phyloP scores from a whole-genome alignment of 208 protist species.

The Leishmania guyanensis region DNA sequence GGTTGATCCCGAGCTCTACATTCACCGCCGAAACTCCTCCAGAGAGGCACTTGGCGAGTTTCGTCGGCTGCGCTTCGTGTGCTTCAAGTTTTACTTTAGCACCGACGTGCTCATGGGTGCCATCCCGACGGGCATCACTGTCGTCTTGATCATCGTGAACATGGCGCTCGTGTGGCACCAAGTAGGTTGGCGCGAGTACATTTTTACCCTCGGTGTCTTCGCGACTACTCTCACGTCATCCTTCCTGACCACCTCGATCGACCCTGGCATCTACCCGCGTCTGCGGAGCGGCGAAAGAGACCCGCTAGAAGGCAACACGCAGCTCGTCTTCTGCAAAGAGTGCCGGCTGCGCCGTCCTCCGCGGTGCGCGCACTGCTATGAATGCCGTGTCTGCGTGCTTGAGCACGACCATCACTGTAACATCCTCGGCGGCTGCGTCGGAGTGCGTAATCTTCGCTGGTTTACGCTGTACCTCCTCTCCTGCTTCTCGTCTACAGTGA shows the following conservation, averaged over 20 bases:
- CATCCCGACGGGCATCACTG: constrained; percentile 49
- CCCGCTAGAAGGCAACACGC: constrained; percentile 48
- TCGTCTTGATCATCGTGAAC: constrained; percentile 48
- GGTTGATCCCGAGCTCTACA: constrained; percentile 29
- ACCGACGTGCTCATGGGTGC: constrained; percentile 35
- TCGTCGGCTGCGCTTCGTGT: constrained; percentile 9
- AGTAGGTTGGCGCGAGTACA: constrained; percentile 42
- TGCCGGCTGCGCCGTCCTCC: constrained; percentile 74
- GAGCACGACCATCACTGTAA: constrained; percentile 91
- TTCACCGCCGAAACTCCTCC: constrained; percentile 43
- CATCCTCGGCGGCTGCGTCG: constrained; percentile 87
- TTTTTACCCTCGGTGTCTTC: constrained; percentile 40
- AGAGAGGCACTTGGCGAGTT: constrained; percentile 48
- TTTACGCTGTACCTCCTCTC: constrained; percentile 68
- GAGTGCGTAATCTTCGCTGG: constrained; percentile 82
- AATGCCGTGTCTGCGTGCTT: constrained; percentile 82
- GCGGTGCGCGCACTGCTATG: constrained; percentile 88
- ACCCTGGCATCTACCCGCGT: constrained; percentile 84
- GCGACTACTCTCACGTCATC: constrained; percentile 45
- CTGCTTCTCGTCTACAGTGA: constrained; percentile 29
- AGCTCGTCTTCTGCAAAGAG: constrained; percentile 57
- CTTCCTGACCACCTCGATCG: constrained; percentile 56
- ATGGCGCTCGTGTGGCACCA: constrained; percentile 56
- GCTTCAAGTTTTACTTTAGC: constrained; percentile 48
- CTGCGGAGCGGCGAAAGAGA: constrained; percentile 60